Base-by-base conservation (phyloP, 768 basidiomycete species). In the Coprinellus micaceus region DNA sequence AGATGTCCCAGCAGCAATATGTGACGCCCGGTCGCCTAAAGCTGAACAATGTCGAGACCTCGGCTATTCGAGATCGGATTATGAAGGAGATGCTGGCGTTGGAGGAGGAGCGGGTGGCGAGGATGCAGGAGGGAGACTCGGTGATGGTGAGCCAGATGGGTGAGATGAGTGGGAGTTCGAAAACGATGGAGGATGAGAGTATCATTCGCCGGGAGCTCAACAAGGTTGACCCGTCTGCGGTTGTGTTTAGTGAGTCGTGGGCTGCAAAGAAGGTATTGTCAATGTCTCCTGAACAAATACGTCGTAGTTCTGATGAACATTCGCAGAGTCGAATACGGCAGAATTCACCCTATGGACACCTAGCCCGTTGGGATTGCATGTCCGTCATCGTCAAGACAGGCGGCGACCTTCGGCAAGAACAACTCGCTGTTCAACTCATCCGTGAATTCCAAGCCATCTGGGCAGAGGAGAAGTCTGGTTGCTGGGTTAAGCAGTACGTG, bases 381-480 rank as follows among this genome's bases (percentile, higher is more conserved):
- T 96, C 95, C 7, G 94, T 98, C 39, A 99, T 99, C 58, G 94
- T 99, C 67, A 99, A 99, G 74, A 98, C 95, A 4, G 96, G 96
- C 2, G 95, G 89, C 30, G 97, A 99, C 69, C 70, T 99, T 53
- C 84, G 97, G 43, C 97, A 99, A 73, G 97, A 99, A 67, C 97
- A 99, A 70, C 79, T 99, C 22, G 97, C 97, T 3, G 92, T 96
- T 4, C 94, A 97, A 63, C 82, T 99, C 11, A 94, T 99, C 54
- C 88, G 82, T 59, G 89, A 95, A 64, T 98, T 99, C 65, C 88
- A 91, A 64, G 77, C 82, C 57, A 97, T 99, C 66, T 99, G 94
- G 94, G 85, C 85, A 64, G 96, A 98, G 62, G 95, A 98, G 72
- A 89, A 84, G 24, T 93, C 88, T 66, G 77, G 82, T 39, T 97